Conservation (phyloP, 768 basidiomycete species). For the Pisolithus albus region DNA sequence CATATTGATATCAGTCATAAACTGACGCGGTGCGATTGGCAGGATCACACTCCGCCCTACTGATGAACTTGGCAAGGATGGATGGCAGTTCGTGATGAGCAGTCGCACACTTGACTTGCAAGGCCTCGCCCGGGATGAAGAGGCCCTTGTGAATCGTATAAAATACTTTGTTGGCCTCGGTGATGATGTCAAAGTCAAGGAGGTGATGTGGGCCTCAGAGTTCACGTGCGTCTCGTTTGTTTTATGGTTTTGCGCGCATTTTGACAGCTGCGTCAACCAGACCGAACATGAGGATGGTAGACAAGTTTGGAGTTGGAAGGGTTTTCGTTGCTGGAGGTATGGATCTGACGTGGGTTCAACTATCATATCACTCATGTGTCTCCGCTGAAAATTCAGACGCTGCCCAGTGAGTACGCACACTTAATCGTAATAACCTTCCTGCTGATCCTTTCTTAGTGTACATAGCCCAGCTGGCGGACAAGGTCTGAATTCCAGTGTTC, state of each 20-base stretch:
- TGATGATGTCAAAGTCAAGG: neutral
- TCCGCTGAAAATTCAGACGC: no score
- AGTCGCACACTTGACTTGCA: conserved; percentile 6
- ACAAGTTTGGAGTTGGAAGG: conserved; percentile 3
- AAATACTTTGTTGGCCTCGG: conserved; percentile 18
- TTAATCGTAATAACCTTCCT: no score
- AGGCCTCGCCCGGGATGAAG: conserved; percentile 13
- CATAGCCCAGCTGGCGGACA: conserved; percentile 42
- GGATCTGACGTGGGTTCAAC: no score
- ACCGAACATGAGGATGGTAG: conserved; percentile 9
- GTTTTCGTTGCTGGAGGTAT: no score
- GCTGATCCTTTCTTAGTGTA: conserved; percentile 1
- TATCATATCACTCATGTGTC: no score
- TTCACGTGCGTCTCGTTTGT: conserved; percentile 19
- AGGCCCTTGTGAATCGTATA: conserved; percentile 26
- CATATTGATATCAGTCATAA: neutral
- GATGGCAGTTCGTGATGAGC: conserved; percentile 12
- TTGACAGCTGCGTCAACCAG: neutral
- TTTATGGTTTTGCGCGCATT: no score
- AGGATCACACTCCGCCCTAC: conserved; percentile 6
- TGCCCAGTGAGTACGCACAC: no score
- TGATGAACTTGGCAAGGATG: conserved; percentile 16
- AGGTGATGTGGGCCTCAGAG: conserved; percentile 20
- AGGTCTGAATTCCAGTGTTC: conserved; percentile 12
- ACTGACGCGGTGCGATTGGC: neutral